Evolutionary conservation across 2,329 filamentous ascomycete genomes (phyloP), one percentile per base, ranked within the genome.

Genomic region (Cercospora janseana): DNA sequence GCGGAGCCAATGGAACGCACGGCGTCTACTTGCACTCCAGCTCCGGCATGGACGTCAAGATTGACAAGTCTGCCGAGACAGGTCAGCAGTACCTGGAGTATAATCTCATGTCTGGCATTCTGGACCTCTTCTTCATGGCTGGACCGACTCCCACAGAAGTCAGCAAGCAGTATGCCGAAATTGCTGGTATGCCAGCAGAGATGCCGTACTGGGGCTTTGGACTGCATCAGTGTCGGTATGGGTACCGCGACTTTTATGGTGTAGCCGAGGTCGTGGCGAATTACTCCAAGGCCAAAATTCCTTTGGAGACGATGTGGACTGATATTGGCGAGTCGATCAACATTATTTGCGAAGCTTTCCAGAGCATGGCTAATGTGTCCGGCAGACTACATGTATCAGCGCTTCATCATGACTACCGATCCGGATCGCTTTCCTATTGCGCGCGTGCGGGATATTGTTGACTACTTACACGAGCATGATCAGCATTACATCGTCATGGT

Each of bases 21-120:
- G 84, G 70, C 12, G 86, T 88, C 2, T 84, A 87, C 63, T 71
- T 88, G 21, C 69, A 86, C 54, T 88, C 87, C 66, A 83, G 81
- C 10, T 84, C 87, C 58, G 86, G 63, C 24, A 90, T 90, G 82
- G 86, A 91, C 52, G 75, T 91, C 64, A 84, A 84, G 58, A 82
- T 90, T 65, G 79, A 88, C 65, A 79, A 81, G 55, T 23, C 37
- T n/a, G 79, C 78, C 1, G 12, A 75, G 5, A 35, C 7, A 9
- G 51, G 46, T 3, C 74, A 78, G 6, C 82, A 91, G 63, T 88
- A 83, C 50, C 76, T 93, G 4, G 86, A 91, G 68, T 92, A 90
- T 71, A 88, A 91, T 64, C 80, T 81, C 1, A 75, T 91, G 0
- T 87, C 87, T 4, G 88, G 88, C 5, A 77, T 90, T 18, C 64